Evolutionary conservation across 148 eudicot genomes (phyloP).

Genomic region (Suaeda aralocaspica): DNA sequence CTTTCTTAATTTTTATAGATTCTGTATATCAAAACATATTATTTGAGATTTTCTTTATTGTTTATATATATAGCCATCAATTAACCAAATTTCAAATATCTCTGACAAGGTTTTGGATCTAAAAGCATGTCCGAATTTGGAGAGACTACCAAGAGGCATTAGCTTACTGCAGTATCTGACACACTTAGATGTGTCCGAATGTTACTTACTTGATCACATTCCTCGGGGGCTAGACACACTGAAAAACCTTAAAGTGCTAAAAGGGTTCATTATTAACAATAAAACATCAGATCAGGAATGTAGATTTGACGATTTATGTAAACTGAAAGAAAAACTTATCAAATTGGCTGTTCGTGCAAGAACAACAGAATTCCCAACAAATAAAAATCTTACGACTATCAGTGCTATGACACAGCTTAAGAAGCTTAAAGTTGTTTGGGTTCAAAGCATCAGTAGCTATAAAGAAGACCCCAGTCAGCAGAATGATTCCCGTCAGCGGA

Average conservation of each 20-base stretch:
- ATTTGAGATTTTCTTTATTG: no score
- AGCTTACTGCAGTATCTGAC: neutral
- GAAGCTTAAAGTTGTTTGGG: neutral
- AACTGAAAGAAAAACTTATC: neutral
- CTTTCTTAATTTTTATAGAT: no score
- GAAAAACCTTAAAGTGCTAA: slow-evolving; percentile 1
- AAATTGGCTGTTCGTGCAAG: slow-evolving; percentile 9
- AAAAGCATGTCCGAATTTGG: slow-evolving; percentile 16
- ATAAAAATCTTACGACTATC: neutral
- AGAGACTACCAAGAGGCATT: neutral
- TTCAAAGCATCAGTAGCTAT: neutral
- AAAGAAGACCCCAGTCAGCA: neutral
- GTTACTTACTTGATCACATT: slow-evolving; percentile 18
- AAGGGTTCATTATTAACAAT: slow-evolving; percentile 6
- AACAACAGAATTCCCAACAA: neutral
- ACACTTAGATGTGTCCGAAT: slow-evolving; percentile 16
- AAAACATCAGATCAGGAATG: neutral
- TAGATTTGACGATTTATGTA: neutral
- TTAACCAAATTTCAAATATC: no score
- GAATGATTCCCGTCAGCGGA: neutral
- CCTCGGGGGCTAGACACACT: neutral
- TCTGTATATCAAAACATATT: no score
- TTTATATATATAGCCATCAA: no score
- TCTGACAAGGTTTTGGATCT: neutral
- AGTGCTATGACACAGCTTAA: neutral